These are phyloP conservation scores for Diaporthe destruens DNA, from an alignment of 2,329 filamentous ascomycete genomes.

Conservation along the genomic window DNA sequence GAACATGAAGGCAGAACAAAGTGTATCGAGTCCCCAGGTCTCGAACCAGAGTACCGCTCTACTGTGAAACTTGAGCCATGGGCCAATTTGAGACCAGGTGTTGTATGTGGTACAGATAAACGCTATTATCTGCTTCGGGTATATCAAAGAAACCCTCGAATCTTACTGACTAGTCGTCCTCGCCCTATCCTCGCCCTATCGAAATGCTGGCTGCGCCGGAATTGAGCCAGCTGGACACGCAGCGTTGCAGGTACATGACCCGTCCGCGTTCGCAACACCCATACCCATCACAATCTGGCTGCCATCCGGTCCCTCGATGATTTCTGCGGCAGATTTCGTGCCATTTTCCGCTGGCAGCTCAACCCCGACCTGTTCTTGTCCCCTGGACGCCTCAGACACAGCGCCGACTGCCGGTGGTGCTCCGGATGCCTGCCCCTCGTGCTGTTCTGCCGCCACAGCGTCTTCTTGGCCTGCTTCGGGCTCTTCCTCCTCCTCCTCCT, in stretches of 20 bases:
- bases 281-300: slow-evolving; percentile 12
- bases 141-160: background rate
- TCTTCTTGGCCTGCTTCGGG: background rate
- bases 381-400: background rate
- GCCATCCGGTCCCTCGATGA: slow-evolving; percentile 1
- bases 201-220: background rate
- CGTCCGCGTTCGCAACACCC: slow-evolving; percentile 11
- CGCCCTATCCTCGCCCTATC: background rate
- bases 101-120: background rate
- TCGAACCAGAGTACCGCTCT: too few species aligned
- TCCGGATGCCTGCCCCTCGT: background rate
- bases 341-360: too few species aligned
- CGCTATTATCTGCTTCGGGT: background rate
- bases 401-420: background rate
- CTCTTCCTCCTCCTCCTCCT: background rate
- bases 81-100: too few species aligned
- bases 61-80: too few species aligned
- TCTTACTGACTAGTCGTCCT: background rate
- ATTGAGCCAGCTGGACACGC: slow-evolving; percentile 25
- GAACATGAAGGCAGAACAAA: too few species aligned
- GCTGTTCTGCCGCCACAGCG: background rate
- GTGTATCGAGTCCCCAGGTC: too few species aligned
- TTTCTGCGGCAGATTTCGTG: background rate
- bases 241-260: slow-evolving; percentile 22
- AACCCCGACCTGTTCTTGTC: background rate